Evolutionary conservation across 306 rosid species (phyloP), one percentile per base, ranked within the genome.

Genomic region (Inga leiocalycina): DNA sequence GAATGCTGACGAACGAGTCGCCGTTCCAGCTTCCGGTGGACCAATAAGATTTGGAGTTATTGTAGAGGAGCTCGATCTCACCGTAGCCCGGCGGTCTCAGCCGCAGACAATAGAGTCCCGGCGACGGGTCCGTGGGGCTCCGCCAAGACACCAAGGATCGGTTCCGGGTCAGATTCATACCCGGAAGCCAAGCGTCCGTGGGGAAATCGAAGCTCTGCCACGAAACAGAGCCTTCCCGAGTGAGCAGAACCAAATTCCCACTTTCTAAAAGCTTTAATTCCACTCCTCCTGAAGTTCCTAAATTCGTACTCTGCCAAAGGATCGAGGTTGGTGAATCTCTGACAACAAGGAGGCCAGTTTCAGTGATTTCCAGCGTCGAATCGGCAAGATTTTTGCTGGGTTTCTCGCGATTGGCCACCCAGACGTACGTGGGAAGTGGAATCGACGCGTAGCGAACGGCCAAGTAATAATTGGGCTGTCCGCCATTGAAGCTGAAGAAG

Each of bases 141-240:
- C 85, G 81, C 98, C 98, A 94, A 0, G 92, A 86, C 6, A 71
- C 46, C 30, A 94, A 69, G 2, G 57, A 81, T 10, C 79, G 81
- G n/a, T 52, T 74, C 1, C 65, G 77, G 54, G 98, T 90, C 43
- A 94, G 88, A 66, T 94, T 91, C 92, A 94, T 92, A 2, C 95
- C 98, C 0, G 98, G 97, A 0, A 94, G 89, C 97, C 97, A 94
- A 22, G 90, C 89, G 78, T 94, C 94, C 4, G 95, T 81, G 10
- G 98, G 98, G 30, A 77, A 79, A 24, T 94, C 95, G 85, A 94
- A 94, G 88, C 98, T 94, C 81, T 94, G 98, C 97, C 97, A 94
- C 2, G 78, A 72, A 69, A 91, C 80, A 10, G 10, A 64, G 44
- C 89, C 90, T 56, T 56, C 37, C 0, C 0, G 32, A 49, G 86